These are phyloP conservation scores for Sophora flavescens DNA, from an alignment of 306 rosid species.

Conservation along the genomic window DNA sequence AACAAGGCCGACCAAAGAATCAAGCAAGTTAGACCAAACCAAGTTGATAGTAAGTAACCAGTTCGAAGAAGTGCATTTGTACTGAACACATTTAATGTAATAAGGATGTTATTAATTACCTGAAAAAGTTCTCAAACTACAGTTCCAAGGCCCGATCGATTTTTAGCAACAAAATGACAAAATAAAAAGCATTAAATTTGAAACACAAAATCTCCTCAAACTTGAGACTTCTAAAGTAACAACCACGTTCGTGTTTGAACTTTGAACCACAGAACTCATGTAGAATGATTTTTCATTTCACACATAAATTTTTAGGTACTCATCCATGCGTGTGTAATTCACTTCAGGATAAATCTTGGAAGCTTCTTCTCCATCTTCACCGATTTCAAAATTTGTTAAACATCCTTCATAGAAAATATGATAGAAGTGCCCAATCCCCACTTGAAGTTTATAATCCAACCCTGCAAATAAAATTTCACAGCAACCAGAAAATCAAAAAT, in stretches of 20 bases:
- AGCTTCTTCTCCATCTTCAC: slow-evolving; percentile 80
- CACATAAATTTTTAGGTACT: slow-evolving; percentile 61
- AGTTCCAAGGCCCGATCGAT: background rate
- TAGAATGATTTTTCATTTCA: slow-evolving; percentile 28
- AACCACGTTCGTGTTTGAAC: slow-evolving; percentile 22
- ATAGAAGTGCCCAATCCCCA: slow-evolving; percentile 72
- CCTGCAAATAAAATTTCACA: slow-evolving; percentile 48
- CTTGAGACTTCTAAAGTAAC: slow-evolving; percentile 13
- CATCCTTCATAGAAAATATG: slow-evolving; percentile 81
- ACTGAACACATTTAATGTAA: no score
- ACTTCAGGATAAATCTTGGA: slow-evolving; percentile 84
- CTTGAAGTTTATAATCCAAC: slow-evolving; percentile 63
- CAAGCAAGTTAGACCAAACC: no score
- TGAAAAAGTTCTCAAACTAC: background rate
- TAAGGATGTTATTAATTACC: background rate
- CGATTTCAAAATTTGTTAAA: slow-evolving; percentile 79
- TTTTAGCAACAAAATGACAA: background rate
- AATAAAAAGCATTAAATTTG: background rate
- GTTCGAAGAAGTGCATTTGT: no score
- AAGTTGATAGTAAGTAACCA: no score
- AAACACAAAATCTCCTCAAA: slow-evolving; percentile 38
- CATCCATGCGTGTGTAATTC: slow-evolving; percentile 75
- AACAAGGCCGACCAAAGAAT: no score
- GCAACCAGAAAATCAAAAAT: slow-evolving; percentile 9
- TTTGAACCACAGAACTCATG: slow-evolving; percentile 27